Evolutionary conservation across 2,329 filamentous ascomycete genomes (phyloP), one percentile per base, ranked within the genome.

Genomic region (Hymenoscyphus fraxineus): DNA sequence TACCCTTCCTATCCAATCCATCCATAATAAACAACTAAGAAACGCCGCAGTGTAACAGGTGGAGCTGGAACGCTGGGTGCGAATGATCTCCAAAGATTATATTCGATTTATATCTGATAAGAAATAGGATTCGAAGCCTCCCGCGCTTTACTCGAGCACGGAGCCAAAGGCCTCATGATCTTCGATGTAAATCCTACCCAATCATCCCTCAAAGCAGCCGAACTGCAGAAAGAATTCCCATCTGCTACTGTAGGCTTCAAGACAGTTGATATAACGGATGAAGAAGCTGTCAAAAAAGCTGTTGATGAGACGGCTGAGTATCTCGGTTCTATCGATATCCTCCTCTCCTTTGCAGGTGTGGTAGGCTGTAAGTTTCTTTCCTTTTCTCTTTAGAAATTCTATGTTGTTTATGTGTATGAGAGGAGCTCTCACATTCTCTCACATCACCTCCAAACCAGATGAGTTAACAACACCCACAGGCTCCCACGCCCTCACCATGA

Each of bases 81-180:
- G n/a, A 5, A 10, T 22, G 4, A 6, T 7, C n/a, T 51, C 15
- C 7, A 7, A 3, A 2, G 1, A 1, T 44, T 44, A 13, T 6
- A 44, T 44, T 15, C 1, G 16, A 44, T 44, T 6, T 35, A 6
- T 35, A 35, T 7, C 35, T 10, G 9, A 35, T 35, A 6, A 22
- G 27, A 3, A 0, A 5, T 19, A 51, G 44, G 85, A 6, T 79
- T 88, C 9, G 79, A 80, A 63, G 81, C 83, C 35, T 83, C 83
- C 0, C 78, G 81, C 57, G 88, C 88, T 1, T 80, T 92, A 22
- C 85, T 91, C 44, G 87, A 91, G 75, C 88, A 91, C 71, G 88
- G 88, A 7, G 78, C 86, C 1, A 73, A 77, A 0, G 85, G 83
- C 2, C 77, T 90, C 12, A 81, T 80, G 54, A 80, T 91, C 38